Evolutionary conservation across 129 eudicot genomes (phyloP), one percentile per base, ranked within the genome.

Genomic region (Dittrichia graveolens): DNA sequence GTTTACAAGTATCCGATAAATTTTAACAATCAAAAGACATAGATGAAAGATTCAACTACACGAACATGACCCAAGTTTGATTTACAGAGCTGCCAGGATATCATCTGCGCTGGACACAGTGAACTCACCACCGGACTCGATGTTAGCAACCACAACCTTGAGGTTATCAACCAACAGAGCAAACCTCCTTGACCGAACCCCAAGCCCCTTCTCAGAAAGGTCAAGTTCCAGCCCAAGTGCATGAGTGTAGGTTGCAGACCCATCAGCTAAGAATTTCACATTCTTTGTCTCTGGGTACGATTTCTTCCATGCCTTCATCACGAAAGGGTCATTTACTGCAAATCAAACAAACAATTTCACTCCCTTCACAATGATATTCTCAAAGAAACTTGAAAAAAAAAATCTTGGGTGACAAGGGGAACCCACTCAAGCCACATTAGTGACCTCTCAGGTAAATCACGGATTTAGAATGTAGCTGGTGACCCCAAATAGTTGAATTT

Each of bases 251-350:
- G 69, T 78, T 19, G 81, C 96, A 15, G 93, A 82, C 19, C 96
- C 96, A 81, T 94, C 98, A 11, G 91, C 95, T 11, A 90, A 61
- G 62, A 94, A 94, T 81, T 94, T 94, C 41, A 94, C 86, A 5
- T 81, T 80, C 80, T 94, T 90, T 47, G 89, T 84, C 50, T 94
- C 96, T 1, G 95, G 88, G 85, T 79, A 94, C 1, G 95, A 85
- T 59, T 94, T 90, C 50, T 86, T 87, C 96, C 96, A 94, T 38
- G 95, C 98, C 89, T 94, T 94, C 96, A 94, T 87, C 86, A 94
- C 98, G 69, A 82, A 93, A 5, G 96, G 96, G 62, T 93, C 98
- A 73, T 90, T 93, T 24, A 79, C 79, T 81, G 76, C 76, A 85
- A 62, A 75, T 16, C 3, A 9, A 71, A 48, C 39, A 18, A 45